Conservation (phyloP, 805 yeast genomes). For the Nakazawaea holstii region DNA sequence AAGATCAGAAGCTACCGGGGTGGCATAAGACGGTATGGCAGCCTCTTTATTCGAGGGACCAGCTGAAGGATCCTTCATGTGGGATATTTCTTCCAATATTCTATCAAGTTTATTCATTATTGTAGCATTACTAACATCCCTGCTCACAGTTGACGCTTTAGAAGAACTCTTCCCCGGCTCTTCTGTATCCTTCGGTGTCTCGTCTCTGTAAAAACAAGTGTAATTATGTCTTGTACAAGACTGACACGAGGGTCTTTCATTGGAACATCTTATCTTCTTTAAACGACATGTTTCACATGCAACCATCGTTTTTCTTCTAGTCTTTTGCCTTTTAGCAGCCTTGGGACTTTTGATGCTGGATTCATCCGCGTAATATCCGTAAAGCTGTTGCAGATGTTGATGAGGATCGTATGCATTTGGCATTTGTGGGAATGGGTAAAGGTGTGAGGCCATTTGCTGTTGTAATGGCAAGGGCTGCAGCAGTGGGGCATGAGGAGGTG, state of each 20-base stretch:
- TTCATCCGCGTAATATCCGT: background rate
- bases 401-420: background rate
- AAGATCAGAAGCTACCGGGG: slow-evolving; percentile 1
- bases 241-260: slow-evolving; percentile 8
- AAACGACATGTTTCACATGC: slow-evolving; percentile 28
- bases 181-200: background rate
- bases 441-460: no score
- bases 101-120: slow-evolving; percentile 1
- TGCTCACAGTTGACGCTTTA: background rate
- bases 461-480: no score
- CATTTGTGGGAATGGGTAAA: no score
- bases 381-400: background rate
- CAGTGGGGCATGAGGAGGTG: no score
- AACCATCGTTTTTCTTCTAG: slow-evolving; percentile 11
- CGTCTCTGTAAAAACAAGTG: slow-evolving; percentile 6
- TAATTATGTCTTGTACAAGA: background rate
- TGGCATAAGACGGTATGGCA: background rate
- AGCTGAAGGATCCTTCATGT: background rate
- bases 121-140: background rate
- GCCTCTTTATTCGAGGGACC: no score
- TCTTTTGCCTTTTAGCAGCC: background rate
- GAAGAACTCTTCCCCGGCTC: background rate
- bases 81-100: slow-evolving; percentile 1
- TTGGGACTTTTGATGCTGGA: background rate
- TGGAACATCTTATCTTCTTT: slow-evolving; percentile 23